Percentiles rank a stretch among this genome's conserved stretches.
Evolutionary conservation across 2,329 filamentous ascomycete genomes (phyloP).

Genomic region (Fusarium hainanense): DNA sequence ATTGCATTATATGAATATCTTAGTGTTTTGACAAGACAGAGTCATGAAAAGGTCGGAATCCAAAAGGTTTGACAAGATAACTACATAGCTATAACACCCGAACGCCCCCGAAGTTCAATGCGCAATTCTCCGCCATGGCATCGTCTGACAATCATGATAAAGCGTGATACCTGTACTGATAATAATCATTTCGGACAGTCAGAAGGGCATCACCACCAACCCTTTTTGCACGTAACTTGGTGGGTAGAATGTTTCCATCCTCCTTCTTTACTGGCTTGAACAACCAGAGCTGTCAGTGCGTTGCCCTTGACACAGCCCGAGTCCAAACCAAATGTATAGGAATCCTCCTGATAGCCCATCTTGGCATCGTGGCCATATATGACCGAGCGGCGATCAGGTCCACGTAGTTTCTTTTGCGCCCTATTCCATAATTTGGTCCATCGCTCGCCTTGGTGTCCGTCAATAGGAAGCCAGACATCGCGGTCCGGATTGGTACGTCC

Average conservation of each 20-base stretch:
- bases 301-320: conserved; percentile 83
- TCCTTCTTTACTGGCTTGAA: conserved; percentile 62
- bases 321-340: conserved; percentile 87
- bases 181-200: neutral
- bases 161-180: neutral
- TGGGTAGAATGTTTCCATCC: conserved; percentile 52
- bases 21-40: neutral
- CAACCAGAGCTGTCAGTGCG: conserved; percentile 79
- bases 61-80: conserved; percentile 8
- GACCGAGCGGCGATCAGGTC: conserved; percentile 68
- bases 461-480: conserved; percentile 52
- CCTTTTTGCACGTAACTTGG: conserved; percentile 55
- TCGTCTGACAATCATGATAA: conserved; percentile 4
- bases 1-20: neutral
- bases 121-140: neutral
- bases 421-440: conserved; percentile 76
- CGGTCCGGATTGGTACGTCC: conserved; percentile 44
- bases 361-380: conserved; percentile 90
- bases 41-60: neutral
- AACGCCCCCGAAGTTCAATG: conserved; percentile 30
- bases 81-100: conserved; percentile 5
- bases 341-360: conserved; percentile 67
- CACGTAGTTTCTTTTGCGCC: conserved; percentile 54
- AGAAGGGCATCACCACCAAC: conserved; percentile 30
- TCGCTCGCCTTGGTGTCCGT: conserved; percentile 64